Base-by-base conservation (phyloP, 2,329 filamentous ascomycete species). In the Cytospora schulzeri region DNA sequence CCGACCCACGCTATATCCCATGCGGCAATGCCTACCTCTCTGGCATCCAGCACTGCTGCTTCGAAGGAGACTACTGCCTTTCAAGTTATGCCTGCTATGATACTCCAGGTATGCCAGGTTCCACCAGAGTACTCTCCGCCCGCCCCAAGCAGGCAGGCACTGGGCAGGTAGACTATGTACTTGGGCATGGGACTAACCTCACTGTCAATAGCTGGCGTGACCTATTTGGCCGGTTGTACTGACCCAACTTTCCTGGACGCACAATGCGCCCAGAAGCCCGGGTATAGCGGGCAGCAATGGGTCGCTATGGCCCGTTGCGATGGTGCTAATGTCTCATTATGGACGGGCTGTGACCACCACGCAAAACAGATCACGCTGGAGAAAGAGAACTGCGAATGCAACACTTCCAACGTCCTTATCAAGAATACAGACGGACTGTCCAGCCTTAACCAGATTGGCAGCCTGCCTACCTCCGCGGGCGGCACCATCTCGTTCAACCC, bases 191-290 rank as follows among this genome's bases (percentile, higher is more conserved):
- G 5, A 60, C 29, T 33, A 33, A 33, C 31, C 8, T 6, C 8
- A 11, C 31, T 33, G 31, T 11, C 31, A 11, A 6, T 11, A 60
- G 57, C 45, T 24, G 57, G 57, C 14, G 45, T 60, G 7, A 60
- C 48, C 22, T 60, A 60, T 14, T 24, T 60, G 24, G 57, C 57
- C 5, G 57, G 28, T 31, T 60, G 57, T 17, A 60, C 57, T 24
- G 57, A 60, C 24, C 45, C 57, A 9, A 60, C 57, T 24, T 60
- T 60, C 22, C 48, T 60, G 45, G 57, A 60, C 29, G 57, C 51
- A 48, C 57, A 60, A 24, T 60, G 57, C 22, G 57, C 57, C 8
- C 57, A 60, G 31, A 60, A 60, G n/a, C 57, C 57, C 22, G 57
- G 57, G 1, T 60, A 60, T 24, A 28, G 22, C 19, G 57, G 29